Base-by-base conservation (phyloP, 805 yeast genomes). In the Ogataea nonfermentans region DNA sequence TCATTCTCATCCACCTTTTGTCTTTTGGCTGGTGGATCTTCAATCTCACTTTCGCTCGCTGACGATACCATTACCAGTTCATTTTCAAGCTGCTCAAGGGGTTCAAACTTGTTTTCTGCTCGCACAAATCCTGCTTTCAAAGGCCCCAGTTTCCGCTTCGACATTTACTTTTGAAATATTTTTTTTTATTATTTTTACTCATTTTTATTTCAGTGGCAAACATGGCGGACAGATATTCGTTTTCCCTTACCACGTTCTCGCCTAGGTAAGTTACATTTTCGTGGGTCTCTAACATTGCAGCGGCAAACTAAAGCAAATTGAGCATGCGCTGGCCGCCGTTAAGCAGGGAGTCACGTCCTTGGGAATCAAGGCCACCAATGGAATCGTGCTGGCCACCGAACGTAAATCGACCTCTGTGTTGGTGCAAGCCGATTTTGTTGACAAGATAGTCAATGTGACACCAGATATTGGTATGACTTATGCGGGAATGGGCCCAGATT, bases 401-500 rank as follows among this genome's bases (percentile, higher is more conserved):
- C 85, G 91, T 71, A 90, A 90, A 59, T 76, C 91, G 23, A 74
- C 82, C 32, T 87, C 96, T 8, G 72, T 84, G 10, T 74, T 93
- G 47, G 77, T 88, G 38, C 81, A 86, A 51, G 67, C 78, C 24
- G 95, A 84, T 35, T 75, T 87, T 35, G 73, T 84, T 43, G 74
- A 83, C 36, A 93, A 93, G 61, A 81, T 93, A 26, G 83, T 86
- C 34, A 66, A 77, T 46, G 77, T 93, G 56, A 89, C 99, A 4
- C 98, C 99, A 25, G 89, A 93, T 61, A 85, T 91, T 53, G 99
- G 97, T 42, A 88, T 93, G 75, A 90, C 95, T 4, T 93, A 93
- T 66, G 76, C 96, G 6, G 99, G 99, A 13, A 90, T 93, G 98
- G 98, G 98, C 17, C 99, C 99, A 15, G 99, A 93, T 63, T 93